Percentiles rank a stretch among this genome's conserved stretches.
Evolutionary conservation across 2,329 filamentous ascomycete genomes (phyloP).

Genomic region (Colletotrichum cereale): DNA sequence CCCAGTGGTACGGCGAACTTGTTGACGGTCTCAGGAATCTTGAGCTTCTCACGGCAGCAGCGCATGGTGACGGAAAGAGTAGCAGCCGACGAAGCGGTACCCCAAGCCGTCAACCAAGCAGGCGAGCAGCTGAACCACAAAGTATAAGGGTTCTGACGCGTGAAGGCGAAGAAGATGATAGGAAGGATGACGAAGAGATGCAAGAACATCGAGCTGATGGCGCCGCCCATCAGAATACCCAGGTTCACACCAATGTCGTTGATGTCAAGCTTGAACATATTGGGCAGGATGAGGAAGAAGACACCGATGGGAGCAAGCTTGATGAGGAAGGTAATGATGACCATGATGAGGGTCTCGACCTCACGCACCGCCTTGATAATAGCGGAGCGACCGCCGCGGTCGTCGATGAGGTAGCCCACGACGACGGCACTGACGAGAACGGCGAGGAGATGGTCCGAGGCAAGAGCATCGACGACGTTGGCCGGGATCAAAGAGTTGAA

Average conservation of each 20-base stretch:
- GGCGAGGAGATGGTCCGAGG: slow-evolving; percentile 59
- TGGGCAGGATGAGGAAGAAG: slow-evolving; percentile 66
- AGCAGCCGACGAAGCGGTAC: slow-evolving; percentile 64
- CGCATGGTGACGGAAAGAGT: slow-evolving; percentile 64
- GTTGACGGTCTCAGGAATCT: slow-evolving; percentile 56
- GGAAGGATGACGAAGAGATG: slow-evolving; percentile 62
- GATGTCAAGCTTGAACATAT: slow-evolving; percentile 63
- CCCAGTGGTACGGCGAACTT: slow-evolving; percentile 63
- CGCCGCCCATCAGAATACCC: slow-evolving; percentile 62
- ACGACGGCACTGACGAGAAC: slow-evolving; percentile 61
- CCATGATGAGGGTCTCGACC: slow-evolving; percentile 61
- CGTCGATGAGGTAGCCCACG: slow-evolving; percentile 60
- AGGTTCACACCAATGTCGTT: slow-evolving; percentile 61
- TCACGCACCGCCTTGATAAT: slow-evolving; percentile 60
- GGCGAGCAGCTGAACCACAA: slow-evolving; percentile 62
- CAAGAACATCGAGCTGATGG: slow-evolving; percentile 59
- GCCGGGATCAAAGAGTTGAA: slow-evolving; percentile 62
- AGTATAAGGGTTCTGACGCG: slow-evolving; percentile 59
- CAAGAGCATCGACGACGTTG: slow-evolving; percentile 62
- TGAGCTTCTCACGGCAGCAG: slow-evolving; percentile 52
- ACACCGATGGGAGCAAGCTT: slow-evolving; percentile 63
- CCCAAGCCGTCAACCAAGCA: slow-evolving; percentile 68
- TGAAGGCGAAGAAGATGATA: slow-evolving; percentile 55
- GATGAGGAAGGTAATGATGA: slow-evolving; percentile 62
- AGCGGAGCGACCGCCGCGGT: slow-evolving; percentile 49